A percentile compares a stretch with the other conserved stretches of the same genome.
Evolutionary conservation across 2,329 filamentous ascomycete species (phyloP).

Genomic region (Fusarium sp.): DNA sequence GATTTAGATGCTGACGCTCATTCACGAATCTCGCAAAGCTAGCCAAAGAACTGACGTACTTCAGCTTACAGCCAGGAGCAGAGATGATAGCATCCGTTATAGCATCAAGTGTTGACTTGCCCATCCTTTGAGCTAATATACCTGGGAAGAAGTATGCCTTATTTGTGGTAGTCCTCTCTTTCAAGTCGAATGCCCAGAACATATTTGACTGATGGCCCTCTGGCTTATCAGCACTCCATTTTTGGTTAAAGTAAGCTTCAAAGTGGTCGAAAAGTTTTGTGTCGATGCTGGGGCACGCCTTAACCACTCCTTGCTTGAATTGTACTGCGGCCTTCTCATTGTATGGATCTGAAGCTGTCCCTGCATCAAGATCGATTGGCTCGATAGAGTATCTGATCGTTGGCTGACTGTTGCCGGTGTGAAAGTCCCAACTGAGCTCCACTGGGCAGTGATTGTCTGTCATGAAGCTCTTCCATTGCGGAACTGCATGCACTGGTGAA

Average conservation of each 20-base stretch:
- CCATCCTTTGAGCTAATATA: not conserved
- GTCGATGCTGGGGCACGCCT: not conserved
- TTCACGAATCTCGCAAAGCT: slow-evolving; percentile 1
- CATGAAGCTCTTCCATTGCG: slow-evolving; percentile 55
- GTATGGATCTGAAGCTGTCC: slow-evolving; percentile 39
- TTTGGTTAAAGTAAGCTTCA: not conserved
- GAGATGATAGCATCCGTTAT: slow-evolving; percentile 38
- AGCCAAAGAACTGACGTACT: not conserved
- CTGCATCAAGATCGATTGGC: slow-evolving; percentile 48
- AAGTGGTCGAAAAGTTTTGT: not conserved
- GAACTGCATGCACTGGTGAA: not conserved
- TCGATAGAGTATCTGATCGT: slow-evolving; percentile 51
- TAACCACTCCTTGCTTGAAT: not conserved
- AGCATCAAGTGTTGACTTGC: not conserved
- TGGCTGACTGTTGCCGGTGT: slow-evolving; percentile 33
- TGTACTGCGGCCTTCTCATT: fast-evolving
- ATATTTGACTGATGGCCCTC: not conserved
- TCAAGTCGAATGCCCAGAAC: not conserved
- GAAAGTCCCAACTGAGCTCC: slow-evolving; percentile 55
- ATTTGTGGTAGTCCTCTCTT: fast-evolving
- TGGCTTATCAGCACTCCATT: fast-evolving
- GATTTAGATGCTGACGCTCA: not conserved
- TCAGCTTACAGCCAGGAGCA: slow-evolving; percentile 1
- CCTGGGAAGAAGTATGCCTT: not conserved
- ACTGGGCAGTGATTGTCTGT: slow-evolving; percentile 55